Conservation (phyloP, 2,329 filamentous ascomycete genomes). For the Fusarium hostae region DNA sequence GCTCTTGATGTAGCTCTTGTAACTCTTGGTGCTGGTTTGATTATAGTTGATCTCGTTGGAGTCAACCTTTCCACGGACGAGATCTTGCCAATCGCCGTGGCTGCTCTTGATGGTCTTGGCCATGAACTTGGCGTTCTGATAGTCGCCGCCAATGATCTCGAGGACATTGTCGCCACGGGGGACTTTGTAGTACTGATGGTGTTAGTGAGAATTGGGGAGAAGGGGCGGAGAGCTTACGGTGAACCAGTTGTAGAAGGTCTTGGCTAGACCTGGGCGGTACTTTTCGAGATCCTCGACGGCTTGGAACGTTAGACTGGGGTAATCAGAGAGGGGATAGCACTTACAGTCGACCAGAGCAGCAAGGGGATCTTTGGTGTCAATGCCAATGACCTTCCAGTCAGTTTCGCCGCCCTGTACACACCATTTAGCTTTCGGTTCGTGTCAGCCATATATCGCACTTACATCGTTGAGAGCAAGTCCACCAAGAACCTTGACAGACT, state of each 20-base stretch:
- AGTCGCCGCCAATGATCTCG: slow-evolving; percentile 51
- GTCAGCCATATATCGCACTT: rapidly evolving
- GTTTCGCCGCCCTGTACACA: slow-evolving; percentile 46
- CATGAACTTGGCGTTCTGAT: slow-evolving; percentile 50
- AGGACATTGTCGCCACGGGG: slow-evolving; percentile 50
- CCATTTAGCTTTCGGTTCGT: not conserved
- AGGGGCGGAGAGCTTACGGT: slow-evolving; percentile 39
- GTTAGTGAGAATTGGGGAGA: not conserved
- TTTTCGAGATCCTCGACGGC: slow-evolving; percentile 52
- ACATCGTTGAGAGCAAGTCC: slow-evolving; percentile 55
- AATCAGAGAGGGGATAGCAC: not conserved
- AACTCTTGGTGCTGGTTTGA: slow-evolving; percentile 51
- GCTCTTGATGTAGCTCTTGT: slow-evolving; percentile 49
- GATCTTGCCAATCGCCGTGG: slow-evolving; percentile 53
- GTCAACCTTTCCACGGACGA: slow-evolving; percentile 52
- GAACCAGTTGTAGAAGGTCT: slow-evolving; percentile 54
- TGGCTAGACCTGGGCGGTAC: slow-evolving; percentile 51
- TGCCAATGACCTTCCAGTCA: slow-evolving; percentile 55
- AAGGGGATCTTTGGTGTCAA: slow-evolving; percentile 54
- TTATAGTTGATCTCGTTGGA: slow-evolving; percentile 54
- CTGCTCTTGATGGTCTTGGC: slow-evolving; percentile 49
- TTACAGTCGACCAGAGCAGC: slow-evolving; percentile 49
- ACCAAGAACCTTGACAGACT: slow-evolving; percentile 56
- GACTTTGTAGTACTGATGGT: slow-evolving; percentile 54
- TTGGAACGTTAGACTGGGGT: slow-evolving; percentile 26